Conservation (phyloP, 148 eudicot genomes). For the Rhododendron ferrugineum region DNA sequence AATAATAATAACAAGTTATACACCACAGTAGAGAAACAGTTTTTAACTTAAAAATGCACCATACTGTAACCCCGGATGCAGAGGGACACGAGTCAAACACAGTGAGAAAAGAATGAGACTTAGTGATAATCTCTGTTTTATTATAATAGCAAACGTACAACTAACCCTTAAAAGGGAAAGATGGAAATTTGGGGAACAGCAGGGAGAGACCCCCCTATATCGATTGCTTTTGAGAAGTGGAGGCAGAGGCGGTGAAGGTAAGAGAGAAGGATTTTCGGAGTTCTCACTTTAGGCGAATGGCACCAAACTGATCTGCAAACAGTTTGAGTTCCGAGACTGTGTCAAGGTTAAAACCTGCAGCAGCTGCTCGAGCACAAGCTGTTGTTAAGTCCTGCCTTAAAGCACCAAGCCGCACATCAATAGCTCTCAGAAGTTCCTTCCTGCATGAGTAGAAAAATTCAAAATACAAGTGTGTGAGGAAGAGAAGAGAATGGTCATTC, state of each 20-base stretch:
- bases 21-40: neutral
- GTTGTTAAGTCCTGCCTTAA: constrained; percentile 69
- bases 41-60: neutral
- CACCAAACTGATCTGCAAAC: constrained; percentile 88
- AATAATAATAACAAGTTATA: neutral
- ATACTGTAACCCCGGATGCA: neutral
- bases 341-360: constrained; percentile 79
- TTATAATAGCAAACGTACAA: neutral
- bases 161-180: neutral
- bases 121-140: neutral
- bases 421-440: constrained; percentile 93
- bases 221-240: neutral
- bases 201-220: neutral
- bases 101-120: neutral
- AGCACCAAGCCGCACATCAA: constrained; percentile 79
- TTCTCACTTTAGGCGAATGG: constrained; percentile 76
- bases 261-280: constrained; percentile 4
- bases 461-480: neutral
- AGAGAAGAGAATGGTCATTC: neutral
- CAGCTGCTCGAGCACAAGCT: constrained; percentile 66
- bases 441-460: constrained; percentile 32
- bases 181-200: neutral
- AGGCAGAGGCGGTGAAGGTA: neutral
- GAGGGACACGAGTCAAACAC: neutral
- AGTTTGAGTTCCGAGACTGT: constrained; percentile 69